Conservation (phyloP, 148 eudicot species). For the Dianthus caryophyllus region DNA sequence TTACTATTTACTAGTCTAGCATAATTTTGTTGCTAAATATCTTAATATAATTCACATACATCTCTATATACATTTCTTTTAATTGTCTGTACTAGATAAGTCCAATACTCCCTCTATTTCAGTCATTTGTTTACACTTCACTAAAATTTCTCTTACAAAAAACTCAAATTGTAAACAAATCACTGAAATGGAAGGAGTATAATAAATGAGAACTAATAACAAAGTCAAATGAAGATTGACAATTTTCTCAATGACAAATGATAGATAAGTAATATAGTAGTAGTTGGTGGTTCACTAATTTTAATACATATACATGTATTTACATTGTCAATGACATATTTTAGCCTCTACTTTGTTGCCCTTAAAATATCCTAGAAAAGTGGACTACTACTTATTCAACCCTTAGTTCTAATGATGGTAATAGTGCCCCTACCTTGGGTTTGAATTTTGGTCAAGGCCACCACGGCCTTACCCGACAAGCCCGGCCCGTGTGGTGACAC, state of each 20-base stretch:
- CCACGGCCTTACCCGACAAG: slow-evolving; percentile 70
- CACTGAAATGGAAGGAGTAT: too few species aligned
- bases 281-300: too few species aligned
- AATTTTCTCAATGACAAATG: too few species aligned
- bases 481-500: slow-evolving; percentile 57
- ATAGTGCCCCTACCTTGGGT: slow-evolving; percentile 83
- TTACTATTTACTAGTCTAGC: too few species aligned
- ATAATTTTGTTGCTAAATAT: background rate
- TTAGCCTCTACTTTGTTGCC: background rate
- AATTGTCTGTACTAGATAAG: too few species aligned
- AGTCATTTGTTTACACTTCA: too few species aligned
- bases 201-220: background rate
- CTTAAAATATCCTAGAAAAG: slow-evolving; percentile 13
- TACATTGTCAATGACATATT: background rate
- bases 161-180: too few species aligned
- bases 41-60: background rate
- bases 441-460: slow-evolving; percentile 64
- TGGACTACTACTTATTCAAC: slow-evolving; percentile 15
- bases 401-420: slow-evolving; percentile 68
- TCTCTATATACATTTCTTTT: too few species aligned
- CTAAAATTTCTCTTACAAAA: too few species aligned
- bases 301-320: background rate
- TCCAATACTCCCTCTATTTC: too few species aligned
- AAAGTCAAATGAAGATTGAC: background rate
- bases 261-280: too few species aligned